Base-by-base conservation (phyloP, 1,284 basidiomycete genomes). In the Ceratobasidium theobromae region DNA sequence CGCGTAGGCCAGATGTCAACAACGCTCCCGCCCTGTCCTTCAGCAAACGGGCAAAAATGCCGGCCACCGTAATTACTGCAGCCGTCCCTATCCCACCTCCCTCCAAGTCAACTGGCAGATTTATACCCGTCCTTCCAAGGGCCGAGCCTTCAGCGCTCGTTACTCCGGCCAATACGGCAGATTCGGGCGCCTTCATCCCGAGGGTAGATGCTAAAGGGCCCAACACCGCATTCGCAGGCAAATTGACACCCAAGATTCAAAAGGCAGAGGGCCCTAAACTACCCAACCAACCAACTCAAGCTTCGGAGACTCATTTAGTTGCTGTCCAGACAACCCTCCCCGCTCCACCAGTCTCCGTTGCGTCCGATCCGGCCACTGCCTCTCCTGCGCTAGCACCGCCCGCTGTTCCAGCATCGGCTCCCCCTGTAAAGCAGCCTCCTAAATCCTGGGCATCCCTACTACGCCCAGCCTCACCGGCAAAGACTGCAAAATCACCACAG, bases 381-480 rank as follows among this genome's bases (percentile, higher is more conserved):
- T 38, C 75, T 8, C 60, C 74, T 11, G 67, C 74, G 27, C 71
- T 77, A 30, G 54, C 74, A 8, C 52, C 78, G 27, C 66, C 74
- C 8, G 53, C 55, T 41, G 40, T 46, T 4, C 69, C 73, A 18
- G 72, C 78, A 32, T 71, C 77, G 46, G 70, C 77, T 25, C 72
- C 79, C 11, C 73, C 77, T 16, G 73, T 75, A 21, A 87, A 85
- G 57, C 64, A 67, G 30, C 72, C 74, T 53, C 72, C 73, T 73
- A 86, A 85, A 71, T 88, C 87, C 3, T 94, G 88, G 88, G 89
- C 91, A 0, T 88, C 88, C 1, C 83, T 93, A 25, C 79, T 93
- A 38, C 82, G 80, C 46, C 73, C 78, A 0, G 71, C 79, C 1
- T 72, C 76, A 18, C 73, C 80, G 0, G 70, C 80, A 0, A 75